phyloP scores from a whole-genome alignment of 2,329 filamentous ascomycete species.

The Aspergillus hiratsukae region DNA sequence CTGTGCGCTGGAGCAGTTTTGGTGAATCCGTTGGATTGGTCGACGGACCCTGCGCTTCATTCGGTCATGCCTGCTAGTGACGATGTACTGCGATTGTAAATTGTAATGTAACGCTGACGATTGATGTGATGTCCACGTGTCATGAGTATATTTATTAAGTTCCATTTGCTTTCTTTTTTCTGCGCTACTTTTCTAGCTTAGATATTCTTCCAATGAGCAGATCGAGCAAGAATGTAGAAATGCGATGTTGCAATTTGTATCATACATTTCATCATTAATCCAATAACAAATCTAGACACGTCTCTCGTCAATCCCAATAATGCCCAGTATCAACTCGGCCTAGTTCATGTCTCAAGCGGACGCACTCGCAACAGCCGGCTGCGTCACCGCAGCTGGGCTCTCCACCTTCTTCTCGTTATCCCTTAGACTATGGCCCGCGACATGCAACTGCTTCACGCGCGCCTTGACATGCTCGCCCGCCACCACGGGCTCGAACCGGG shows the following conservation, averaged over 20 bases:
- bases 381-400: background rate
- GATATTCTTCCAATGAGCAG: too few relatives aligned
- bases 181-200: too few relatives aligned
- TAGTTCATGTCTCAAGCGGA: too few relatives aligned
- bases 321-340: too few relatives aligned
- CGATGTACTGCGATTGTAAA: too few relatives aligned
- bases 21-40: background rate
- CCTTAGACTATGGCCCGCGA: background rate
- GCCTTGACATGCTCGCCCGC: slow-evolving; percentile 1
- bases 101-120: slow-evolving; percentile 2
- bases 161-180: too few relatives aligned
- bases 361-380: background rate
- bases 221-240: background rate
- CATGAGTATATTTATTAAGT: background rate
- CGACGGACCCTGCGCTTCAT: background rate
- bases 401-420: background rate
- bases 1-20: slow-evolving; percentile 16
- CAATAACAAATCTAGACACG: background rate
- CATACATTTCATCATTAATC: background rate
- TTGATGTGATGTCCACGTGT: too few relatives aligned
- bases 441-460: background rate
- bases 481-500: background rate
- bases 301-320: too few relatives aligned
- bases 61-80: too few relatives aligned
- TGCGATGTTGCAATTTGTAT: background rate